Evolutionary conservation across 2,329 filamentous ascomycete species (phyloP).

Genomic region (Helotiales sp.): DNA sequence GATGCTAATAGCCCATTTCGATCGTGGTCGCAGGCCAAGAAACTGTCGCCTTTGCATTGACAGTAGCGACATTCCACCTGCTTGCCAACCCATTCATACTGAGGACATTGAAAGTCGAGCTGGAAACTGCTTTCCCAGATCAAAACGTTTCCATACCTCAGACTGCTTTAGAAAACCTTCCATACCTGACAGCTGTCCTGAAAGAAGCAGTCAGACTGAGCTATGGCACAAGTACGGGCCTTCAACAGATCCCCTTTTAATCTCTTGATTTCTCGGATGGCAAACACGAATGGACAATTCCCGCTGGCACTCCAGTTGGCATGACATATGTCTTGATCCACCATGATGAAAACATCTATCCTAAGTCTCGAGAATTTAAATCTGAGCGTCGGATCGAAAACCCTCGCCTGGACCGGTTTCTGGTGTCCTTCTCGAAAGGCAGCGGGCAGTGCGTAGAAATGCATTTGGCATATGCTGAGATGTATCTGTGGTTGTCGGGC

Average conservation of each 20-base stretch:
- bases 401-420: constrained; percentile 34
- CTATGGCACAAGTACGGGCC: constrained; percentile 30
- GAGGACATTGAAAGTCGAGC: background rate
- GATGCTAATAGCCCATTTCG: background rate
- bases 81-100: background rate
- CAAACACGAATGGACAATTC: constrained; percentile 9
- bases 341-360: constrained; percentile 18
- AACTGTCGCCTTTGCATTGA: background rate
- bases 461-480: constrained; percentile 15
- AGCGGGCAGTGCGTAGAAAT: constrained; percentile 12
- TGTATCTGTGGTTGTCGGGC: constrained; percentile 10
- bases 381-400: constrained; percentile 14
- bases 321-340: constrained; percentile 13
- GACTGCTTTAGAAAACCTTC: constrained; percentile 24
- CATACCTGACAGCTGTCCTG: constrained; percentile 34
- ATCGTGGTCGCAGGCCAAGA: background rate
- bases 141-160: background rate
- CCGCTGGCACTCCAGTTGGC: constrained; percentile 6
- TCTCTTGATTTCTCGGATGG: constrained; percentile 15
- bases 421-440: constrained; percentile 42
- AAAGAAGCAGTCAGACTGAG: constrained; percentile 34
- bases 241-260: constrained; percentile 28
- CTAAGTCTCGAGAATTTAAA: constrained; percentile 5
- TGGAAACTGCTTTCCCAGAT: background rate
- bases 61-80: background rate